A percentile compares a stretch with the other conserved stretches of the same genome.
These are phyloP conservation scores for Mycena haematopus DNA, from an alignment of 768 basidiomycete species.

Conservation along the genomic window DNA sequence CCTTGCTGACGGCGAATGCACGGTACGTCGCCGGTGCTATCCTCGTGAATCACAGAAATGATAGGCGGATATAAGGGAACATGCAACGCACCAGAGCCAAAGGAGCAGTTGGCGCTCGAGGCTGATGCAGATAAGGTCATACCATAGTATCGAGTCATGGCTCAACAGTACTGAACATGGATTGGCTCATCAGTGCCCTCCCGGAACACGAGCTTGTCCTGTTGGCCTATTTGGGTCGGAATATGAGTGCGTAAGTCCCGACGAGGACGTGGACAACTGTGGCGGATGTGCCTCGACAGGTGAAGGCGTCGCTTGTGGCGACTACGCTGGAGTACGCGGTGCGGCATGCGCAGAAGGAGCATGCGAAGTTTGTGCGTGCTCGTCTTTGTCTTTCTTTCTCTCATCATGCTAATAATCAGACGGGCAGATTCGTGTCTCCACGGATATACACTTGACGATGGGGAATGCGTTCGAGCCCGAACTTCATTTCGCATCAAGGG, in stretches of 20 bases:
- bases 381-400: neutral
- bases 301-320: constrained; percentile 27
- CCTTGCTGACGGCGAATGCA: constrained; percentile 4
- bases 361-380: constrained; percentile 30
- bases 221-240: constrained; percentile 12
- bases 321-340: constrained; percentile 26
- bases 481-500: neutral
- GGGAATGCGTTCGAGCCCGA: neutral
- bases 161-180: neutral
- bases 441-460: constrained; percentile 9
- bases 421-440: constrained; percentile 18
- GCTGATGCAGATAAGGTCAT: constrained; percentile 3
- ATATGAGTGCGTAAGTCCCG: constrained; percentile 29
- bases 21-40: neutral
- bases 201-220: constrained; percentile 24
- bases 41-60: no score
- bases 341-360: constrained; percentile 27
- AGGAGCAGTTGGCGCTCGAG: constrained; percentile 9
- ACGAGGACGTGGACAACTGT: constrained; percentile 31
- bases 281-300: constrained; percentile 31
- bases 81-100: neutral
- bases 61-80: neutral
- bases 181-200: constrained; percentile 12
- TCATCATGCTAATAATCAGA: neutral
- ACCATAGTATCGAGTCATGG: neutral